Percentiles rank a stretch among this genome's conserved stretches.
Evolutionary conservation across 106 monocot species (phyloP).

Genomic region (Posidonia australis): DNA sequence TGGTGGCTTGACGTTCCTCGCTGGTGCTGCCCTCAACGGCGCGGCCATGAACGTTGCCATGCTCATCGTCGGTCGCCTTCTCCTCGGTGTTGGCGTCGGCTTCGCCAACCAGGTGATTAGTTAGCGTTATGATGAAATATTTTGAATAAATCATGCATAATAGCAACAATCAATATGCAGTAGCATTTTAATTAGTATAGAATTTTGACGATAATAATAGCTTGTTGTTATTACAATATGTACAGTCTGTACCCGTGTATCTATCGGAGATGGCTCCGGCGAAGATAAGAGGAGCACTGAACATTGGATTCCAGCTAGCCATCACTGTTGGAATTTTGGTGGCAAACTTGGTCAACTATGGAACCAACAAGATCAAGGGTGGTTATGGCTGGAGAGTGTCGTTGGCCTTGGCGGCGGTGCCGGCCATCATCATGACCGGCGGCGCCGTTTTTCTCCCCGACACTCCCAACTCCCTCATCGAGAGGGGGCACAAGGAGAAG

Average conservation of each 20-base stretch:
- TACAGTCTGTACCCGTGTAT: slow-evolving; percentile 3
- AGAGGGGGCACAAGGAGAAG: slow-evolving; percentile 4
- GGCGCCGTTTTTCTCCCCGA: slow-evolving; percentile 20
- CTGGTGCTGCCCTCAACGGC: background rate
- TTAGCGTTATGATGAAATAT: background rate
- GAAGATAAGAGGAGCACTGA: slow-evolving; percentile 8
- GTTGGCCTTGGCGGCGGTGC: slow-evolving; percentile 18
- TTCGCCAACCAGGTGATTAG: background rate
- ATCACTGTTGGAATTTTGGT: slow-evolving; percentile 15
- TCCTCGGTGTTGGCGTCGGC: slow-evolving; percentile 5
- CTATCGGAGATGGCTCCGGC: slow-evolving; percentile 8
- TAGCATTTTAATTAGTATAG: background rate
- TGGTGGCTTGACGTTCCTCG: background rate
- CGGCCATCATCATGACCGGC: slow-evolving; percentile 18
- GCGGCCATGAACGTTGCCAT: too few species aligned
- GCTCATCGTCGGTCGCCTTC: slow-evolving; percentile 4
- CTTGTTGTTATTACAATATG: too few species aligned
- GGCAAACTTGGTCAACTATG: slow-evolving; percentile 20
- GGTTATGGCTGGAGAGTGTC: slow-evolving; percentile 6
- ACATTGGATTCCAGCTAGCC: slow-evolving; percentile 16
- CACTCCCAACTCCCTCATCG: slow-evolving; percentile 29
- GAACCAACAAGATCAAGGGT: background rate
- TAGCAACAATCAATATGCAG: too few species aligned
- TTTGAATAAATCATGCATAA: background rate
- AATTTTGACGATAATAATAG: background rate